Evolutionary conservation across 148 eudicot species (phyloP).

Genomic region (Salicornia ramosissima): DNA sequence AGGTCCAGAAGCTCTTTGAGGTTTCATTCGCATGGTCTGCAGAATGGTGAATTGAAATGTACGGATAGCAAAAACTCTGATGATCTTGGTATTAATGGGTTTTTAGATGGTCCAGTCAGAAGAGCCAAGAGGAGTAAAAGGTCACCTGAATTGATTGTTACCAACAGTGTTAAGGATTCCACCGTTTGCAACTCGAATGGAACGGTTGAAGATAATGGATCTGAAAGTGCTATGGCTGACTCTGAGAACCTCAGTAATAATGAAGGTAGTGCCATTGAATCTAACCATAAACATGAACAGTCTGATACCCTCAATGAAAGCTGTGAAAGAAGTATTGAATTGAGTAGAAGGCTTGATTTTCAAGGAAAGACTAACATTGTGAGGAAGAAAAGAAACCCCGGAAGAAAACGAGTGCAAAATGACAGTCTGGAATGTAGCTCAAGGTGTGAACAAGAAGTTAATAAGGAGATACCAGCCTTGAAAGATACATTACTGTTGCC

Average conservation of each 20-base stretch:
- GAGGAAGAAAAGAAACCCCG: constrained; percentile 82
- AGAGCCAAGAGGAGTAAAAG: constrained; percentile 60
- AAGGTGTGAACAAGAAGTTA: constrained; percentile 32
- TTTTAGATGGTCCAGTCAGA: constrained; percentile 43
- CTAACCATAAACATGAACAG: constrained; percentile 40
- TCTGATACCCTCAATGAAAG: constrained; percentile 34
- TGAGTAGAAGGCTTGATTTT: constrained; percentile 58
- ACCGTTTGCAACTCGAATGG: constrained; percentile 50
- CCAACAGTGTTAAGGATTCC: constrained; percentile 33
- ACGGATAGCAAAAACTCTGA: constrained; percentile 27
- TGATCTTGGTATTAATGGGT: constrained; percentile 37
- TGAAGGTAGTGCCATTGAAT: constrained; percentile 59
- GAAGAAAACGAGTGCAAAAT: constrained; percentile 50
- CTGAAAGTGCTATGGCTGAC: constrained; percentile 54
- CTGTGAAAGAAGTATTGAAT: constrained; percentile 45
- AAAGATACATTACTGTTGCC: constrained; percentile 23
- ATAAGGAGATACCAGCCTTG: constrained; percentile 24
- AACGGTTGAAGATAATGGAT: constrained; percentile 53
- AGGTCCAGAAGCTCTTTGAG: constrained; percentile 59
- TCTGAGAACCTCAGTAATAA: constrained; percentile 51
- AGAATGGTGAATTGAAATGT: constrained; percentile 34
- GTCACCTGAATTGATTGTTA: constrained; percentile 46
- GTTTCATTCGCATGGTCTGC: constrained; percentile 33
- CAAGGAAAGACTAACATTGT: constrained; percentile 39
- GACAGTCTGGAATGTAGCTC: constrained; percentile 35